Conservation (phyloP, 2,329 filamentous ascomycete species). For the Exophiala viscosa region DNA sequence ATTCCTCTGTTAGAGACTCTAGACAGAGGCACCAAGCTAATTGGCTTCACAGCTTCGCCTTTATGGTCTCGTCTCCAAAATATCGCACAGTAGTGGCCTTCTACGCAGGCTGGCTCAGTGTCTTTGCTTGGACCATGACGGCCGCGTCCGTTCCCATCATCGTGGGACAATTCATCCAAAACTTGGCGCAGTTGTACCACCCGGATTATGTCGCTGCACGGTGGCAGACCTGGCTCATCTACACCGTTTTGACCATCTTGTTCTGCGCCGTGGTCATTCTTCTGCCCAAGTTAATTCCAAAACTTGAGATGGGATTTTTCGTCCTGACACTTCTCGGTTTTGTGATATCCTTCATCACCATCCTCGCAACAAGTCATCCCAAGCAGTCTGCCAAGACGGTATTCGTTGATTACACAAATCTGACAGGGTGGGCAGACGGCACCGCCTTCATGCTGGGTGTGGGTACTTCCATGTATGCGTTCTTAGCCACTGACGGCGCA, state of each 20-base stretch:
- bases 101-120: constrained; percentile 29
- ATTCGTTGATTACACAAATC: constrained; percentile 58
- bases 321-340: constrained; percentile 22
- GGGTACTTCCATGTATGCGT: constrained; percentile 31
- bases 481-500: constrained; percentile 28
- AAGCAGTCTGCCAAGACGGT: constrained; percentile 52
- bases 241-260: constrained; percentile 14
- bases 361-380: constrained; percentile 26
- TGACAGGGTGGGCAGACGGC: constrained; percentile 66
- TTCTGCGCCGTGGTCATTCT: constrained; percentile 16
- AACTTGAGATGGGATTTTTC: constrained; percentile 23
- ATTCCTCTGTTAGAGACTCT: too few relatives aligned
- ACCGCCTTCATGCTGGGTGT: constrained; percentile 46
- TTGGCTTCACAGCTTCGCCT: too few relatives aligned
- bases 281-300: constrained; percentile 17
- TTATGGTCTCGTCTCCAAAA: constrained; percentile 25
- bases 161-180: constrained; percentile 19
- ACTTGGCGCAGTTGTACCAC: constrained; percentile 21
- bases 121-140: constrained; percentile 28
- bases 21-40: too few relatives aligned
- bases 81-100: constrained; percentile 24
- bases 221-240: constrained; percentile 30
- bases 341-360: constrained; percentile 30
- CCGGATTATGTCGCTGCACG: constrained; percentile 18
- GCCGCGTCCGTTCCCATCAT: constrained; percentile 25